A percentile compares a stretch with the other conserved stretches of the same genome.
Evolutionary conservation across 768 basidiomycete genomes (phyloP).

Genomic region (Pleurotus cornucopiae): DNA sequence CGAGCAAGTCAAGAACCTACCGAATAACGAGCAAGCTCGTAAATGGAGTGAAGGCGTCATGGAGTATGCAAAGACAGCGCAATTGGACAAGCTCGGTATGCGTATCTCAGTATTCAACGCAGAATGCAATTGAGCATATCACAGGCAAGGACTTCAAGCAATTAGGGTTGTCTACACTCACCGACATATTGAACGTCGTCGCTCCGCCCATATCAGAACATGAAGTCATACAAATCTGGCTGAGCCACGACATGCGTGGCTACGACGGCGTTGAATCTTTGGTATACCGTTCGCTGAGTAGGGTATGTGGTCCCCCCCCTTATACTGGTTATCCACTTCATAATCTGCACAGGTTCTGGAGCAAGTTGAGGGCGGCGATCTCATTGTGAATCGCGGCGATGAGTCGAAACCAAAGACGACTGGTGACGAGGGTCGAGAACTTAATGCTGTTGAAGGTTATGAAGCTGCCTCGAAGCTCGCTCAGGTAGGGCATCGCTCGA

Average conservation of each 20-base stretch:
- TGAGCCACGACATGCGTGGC: slow-evolving; percentile 95
- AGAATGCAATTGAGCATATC: neutral
- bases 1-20: slow-evolving; percentile 86
- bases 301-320: slow-evolving; percentile 42
- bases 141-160: slow-evolving; percentile 87
- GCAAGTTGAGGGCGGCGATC: slow-evolving; percentile 90
- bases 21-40: slow-evolving; percentile 81
- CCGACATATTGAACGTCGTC: slow-evolving; percentile 91
- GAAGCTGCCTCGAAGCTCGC: slow-evolving; percentile 81
- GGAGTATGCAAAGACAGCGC: slow-evolving; percentile 83
- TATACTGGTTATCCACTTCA: neutral
- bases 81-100: slow-evolving; percentile 86
- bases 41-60: slow-evolving; percentile 86
- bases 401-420: slow-evolving; percentile 68
- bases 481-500: slow-evolving; percentile 43
- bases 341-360: slow-evolving; percentile 71
- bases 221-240: slow-evolving; percentile 94
- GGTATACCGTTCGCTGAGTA: slow-evolving; percentile 83
- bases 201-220: slow-evolving; percentile 98
- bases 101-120: slow-evolving; percentile 10
- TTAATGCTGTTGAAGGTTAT: slow-evolving; percentile 82
- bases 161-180: slow-evolving; percentile 83
- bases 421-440: slow-evolving; percentile 49
- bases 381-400: slow-evolving; percentile 80
- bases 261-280: slow-evolving; percentile 94